Evolutionary conservation across 2,329 filamentous ascomycete species (phyloP).

Genomic region (Paracamarosporium sp.): DNA sequence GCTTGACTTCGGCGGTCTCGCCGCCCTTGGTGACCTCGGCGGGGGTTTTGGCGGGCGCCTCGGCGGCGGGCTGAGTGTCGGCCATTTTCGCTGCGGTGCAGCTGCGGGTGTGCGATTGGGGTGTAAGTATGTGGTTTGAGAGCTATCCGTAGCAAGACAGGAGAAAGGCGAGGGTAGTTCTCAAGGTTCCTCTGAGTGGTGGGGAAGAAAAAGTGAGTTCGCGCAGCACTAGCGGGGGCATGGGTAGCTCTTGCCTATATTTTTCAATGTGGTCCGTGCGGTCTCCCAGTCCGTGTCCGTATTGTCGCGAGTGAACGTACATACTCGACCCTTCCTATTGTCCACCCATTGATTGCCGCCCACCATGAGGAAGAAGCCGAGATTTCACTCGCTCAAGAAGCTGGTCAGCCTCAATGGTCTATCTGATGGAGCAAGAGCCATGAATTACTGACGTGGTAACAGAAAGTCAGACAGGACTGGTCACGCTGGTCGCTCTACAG

Average conservation of each 20-base stretch:
- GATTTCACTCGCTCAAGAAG: constrained; percentile 71
- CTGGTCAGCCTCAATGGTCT: constrained; percentile 59
- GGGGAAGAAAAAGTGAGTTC: constrained; percentile 13
- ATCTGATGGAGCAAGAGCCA: neutral
- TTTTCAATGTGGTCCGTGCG: constrained; percentile 7
- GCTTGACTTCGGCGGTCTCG: constrained; percentile 5
- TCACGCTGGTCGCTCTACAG: constrained; percentile 98
- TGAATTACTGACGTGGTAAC: constrained; percentile 20
- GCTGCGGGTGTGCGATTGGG: constrained; percentile 15
- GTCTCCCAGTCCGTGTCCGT: neutral
- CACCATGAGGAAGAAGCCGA: constrained; percentile 56
- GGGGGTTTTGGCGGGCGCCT: constrained; percentile 26
- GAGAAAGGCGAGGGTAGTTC: neutral
- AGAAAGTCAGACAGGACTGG: constrained; percentile 97
- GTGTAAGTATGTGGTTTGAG: neutral
- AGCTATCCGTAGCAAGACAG: neutral
- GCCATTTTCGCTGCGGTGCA: constrained; percentile 23
- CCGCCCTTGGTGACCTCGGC: constrained; percentile 21
- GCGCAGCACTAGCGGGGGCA: constrained; percentile 19
- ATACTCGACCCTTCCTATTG: constrained; percentile 5
- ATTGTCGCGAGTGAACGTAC: neutral
- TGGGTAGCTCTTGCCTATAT: constrained; percentile 9
- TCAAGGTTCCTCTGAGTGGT: constrained; percentile 4
- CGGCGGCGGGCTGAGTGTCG: constrained; percentile 24
- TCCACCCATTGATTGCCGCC: constrained; percentile 20